These are phyloP conservation scores for Dothideomycetes sp. DNA, from an alignment of 2,329 filamentous ascomycete genomes.

Conservation along the genomic window DNA sequence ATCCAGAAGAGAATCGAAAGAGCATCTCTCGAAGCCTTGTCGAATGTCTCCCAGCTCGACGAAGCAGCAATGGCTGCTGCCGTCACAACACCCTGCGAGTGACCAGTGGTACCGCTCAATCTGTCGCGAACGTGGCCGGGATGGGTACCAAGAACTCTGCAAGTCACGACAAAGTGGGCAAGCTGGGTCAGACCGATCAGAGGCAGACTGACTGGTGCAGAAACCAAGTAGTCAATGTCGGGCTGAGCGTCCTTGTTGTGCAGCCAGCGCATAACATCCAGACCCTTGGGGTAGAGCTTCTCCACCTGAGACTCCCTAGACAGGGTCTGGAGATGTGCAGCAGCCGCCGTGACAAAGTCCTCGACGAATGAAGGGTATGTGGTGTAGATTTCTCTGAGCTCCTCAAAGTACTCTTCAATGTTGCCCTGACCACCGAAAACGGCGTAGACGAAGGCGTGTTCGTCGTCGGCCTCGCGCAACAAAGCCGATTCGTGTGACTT, in stretches of 20 bases:
- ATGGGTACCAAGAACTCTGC: constrained; percentile 79
- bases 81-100: constrained; percentile 93
- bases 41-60: constrained; percentile 87
- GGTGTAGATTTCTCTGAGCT: constrained; percentile 80
- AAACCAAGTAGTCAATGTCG: constrained; percentile 88
- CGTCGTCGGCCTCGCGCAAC: constrained; percentile 77
- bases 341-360: constrained; percentile 70
- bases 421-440: constrained; percentile 97
- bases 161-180: constrained; percentile 90
- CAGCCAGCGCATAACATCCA: constrained; percentile 91
- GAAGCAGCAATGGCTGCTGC: constrained; percentile 86
- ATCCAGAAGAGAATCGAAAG: constrained; percentile 98
- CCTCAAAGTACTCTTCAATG: constrained; percentile 99
- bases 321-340: constrained; percentile 77
- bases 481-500: constrained; percentile 90
- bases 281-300: constrained; percentile 95
- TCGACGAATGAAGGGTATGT: constrained; percentile 88
- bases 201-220: constrained; percentile 89
- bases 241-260: constrained; percentile 82
- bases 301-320: constrained; percentile 76
- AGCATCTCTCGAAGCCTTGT: constrained; percentile 67
- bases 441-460: constrained; percentile 75
- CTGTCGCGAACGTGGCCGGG: constrained; percentile 80
- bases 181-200: constrained; percentile 94
- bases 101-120: constrained; percentile 81